A percentile compares a stretch with the other conserved stretches of the same genome.
phyloP scores from a whole-genome alignment of 179 eudicot genomes.

The Actinidia arguta region DNA sequence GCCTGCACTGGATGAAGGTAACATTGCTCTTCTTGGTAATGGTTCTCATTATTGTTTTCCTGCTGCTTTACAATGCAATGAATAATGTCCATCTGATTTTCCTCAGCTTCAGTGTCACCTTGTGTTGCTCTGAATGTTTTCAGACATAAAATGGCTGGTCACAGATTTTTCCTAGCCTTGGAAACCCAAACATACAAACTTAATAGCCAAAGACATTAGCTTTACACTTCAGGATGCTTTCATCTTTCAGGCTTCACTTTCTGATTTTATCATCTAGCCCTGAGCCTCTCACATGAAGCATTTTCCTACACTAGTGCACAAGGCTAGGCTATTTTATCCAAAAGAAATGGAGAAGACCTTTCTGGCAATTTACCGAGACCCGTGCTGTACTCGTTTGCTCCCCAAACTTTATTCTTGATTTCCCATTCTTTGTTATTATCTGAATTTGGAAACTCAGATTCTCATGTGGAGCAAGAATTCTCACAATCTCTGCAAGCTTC shows the following conservation, averaged over 20 bases:
- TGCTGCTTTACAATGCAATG: neutral
- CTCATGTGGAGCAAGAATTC: neutral
- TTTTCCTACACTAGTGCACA: no score
- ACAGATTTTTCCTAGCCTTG: neutral
- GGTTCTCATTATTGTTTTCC: neutral
- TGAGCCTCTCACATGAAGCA: no score
- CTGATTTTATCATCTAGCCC: neutral
- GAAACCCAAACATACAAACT: no score
- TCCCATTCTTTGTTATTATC: neutral
- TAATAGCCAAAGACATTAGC: no score
- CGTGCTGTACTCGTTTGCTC: neutral
- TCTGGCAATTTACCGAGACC: neutral
- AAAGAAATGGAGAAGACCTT: no score
- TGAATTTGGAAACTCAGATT: neutral
- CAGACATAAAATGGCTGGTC: no score
- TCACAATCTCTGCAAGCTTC: neutral
- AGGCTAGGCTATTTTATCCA: no score
- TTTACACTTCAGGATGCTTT: slow-evolving; percentile 8
- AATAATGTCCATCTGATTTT: slow-evolving; percentile 7
- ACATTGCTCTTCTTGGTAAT: neutral
- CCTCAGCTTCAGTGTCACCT: slow-evolving; percentile 9
- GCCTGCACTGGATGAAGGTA: slow-evolving; percentile 92
- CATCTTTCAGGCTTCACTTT: neutral
- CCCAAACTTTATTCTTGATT: neutral
- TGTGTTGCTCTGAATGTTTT: neutral